A percentile compares a stretch with the other conserved stretches of the same genome.
These are phyloP conservation scores for Fimicolochytrium jonesii DNA, from an alignment of 192 early-diverging fungal species.

Conservation along the genomic window DNA sequence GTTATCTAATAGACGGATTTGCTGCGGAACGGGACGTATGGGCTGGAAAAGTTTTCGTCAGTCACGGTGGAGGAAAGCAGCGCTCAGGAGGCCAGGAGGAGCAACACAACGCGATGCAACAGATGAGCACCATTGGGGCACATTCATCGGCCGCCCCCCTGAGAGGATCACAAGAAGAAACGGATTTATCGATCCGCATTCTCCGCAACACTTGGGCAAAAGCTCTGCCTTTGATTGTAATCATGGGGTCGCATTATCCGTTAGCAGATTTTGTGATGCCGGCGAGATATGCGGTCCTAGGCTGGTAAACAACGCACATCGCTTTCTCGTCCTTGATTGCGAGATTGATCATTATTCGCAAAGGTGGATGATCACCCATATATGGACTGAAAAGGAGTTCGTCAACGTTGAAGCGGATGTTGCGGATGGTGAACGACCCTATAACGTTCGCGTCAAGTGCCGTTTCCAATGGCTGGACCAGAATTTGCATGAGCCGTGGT, in stretches of 20 bases:
- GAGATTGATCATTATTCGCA: no score
- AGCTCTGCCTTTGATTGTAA: not conserved
- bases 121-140: no score
- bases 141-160: not conserved
- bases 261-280: not conserved
- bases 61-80: not conserved
- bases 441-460: not conserved
- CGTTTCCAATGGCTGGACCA: not conserved
- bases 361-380: not conserved
- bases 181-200: not conserved
- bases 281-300: not conserved
- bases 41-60: conserved; percentile 5
- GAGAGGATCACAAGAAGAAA: not conserved
- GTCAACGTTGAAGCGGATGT: no score
- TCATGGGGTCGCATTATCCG: not conserved
- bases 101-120: no score
- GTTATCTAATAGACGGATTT: conserved; percentile 5
- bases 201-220: not conserved
- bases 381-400: not conserved
- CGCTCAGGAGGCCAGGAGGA: no score
- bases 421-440: not conserved
- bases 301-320: no score
- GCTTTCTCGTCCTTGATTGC: no score
- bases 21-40: not conserved
- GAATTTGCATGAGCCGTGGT: not conserved